phyloP scores from a whole-genome alignment of 2,329 filamentous ascomycete species.

The Fusarium oligoseptatum region DNA sequence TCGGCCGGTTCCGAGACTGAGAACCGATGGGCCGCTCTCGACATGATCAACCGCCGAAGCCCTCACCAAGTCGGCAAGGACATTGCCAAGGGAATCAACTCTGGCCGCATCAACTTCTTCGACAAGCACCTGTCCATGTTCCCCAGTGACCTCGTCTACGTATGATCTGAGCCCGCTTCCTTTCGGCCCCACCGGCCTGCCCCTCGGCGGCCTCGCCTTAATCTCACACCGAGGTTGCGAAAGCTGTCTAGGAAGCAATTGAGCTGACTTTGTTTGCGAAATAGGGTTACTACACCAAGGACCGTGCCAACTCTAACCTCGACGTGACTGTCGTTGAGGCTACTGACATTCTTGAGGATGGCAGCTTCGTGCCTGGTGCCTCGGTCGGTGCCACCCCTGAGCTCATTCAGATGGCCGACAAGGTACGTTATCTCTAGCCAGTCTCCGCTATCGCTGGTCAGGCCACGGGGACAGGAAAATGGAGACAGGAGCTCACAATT shows the following conservation, averaged over 20 bases:
- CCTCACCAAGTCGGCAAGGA: constrained; percentile 93
- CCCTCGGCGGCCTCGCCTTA: constrained; percentile 33
- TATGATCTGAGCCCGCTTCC: constrained; percentile 50
- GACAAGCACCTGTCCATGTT: constrained; percentile 97
- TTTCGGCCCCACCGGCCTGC: constrained; percentile 27
- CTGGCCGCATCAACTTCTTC: constrained; percentile 90
- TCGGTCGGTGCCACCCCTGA: constrained; percentile 89
- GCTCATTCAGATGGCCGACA: constrained; percentile 90
- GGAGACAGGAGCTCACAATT: constrained; percentile 13
- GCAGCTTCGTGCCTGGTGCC: constrained; percentile 88
- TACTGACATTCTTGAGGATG: constrained; percentile 87
- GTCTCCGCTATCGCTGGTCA: not conserved
- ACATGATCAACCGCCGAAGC: constrained; percentile 89
- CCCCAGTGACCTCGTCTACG: constrained; percentile 85
- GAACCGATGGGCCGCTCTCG: constrained; percentile 87
- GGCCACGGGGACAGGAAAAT: not conserved
- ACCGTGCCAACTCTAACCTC: constrained; percentile 79
- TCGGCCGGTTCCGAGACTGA: constrained; percentile 91
- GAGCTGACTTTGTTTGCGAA: constrained; percentile 24
- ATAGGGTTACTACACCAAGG: constrained; percentile 84
- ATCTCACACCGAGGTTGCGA: constrained; percentile 37
- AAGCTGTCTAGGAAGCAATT: constrained; percentile 13
- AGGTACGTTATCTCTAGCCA: constrained; percentile 59
- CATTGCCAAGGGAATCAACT: constrained; percentile 91
- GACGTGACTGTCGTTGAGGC: constrained; percentile 90